These are phyloP conservation scores for Rostrohypoxylon terebratum DNA, from an alignment of 495 filamentous ascomycete genomes.

Conservation along the genomic window DNA sequence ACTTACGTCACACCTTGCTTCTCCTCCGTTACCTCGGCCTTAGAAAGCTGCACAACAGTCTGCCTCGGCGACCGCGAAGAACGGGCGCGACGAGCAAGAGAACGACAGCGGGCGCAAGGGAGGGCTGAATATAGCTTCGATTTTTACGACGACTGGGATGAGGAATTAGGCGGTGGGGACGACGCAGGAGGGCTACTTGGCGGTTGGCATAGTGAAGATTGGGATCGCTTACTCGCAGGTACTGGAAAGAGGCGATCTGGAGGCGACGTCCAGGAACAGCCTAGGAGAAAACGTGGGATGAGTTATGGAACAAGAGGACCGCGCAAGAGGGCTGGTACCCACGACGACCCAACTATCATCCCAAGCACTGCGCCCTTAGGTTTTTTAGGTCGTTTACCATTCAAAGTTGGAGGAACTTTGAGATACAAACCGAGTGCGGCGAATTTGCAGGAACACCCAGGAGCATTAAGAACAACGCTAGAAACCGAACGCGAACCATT, in stretches of 20 bases:
- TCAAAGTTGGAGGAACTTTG: constrained; percentile 83
- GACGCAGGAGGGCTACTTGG: constrained; percentile 70
- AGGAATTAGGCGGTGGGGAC: constrained; percentile 70
- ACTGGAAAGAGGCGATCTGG: constrained; percentile 65
- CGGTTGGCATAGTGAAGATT: constrained; percentile 80
- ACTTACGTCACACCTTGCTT: constrained; percentile 87
- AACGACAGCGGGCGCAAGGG: constrained; percentile 67
- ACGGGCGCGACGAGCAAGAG: constrained; percentile 72
- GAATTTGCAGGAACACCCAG: constrained; percentile 89
- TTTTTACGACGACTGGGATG: constrained; percentile 99
- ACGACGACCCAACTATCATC: constrained; percentile 89
- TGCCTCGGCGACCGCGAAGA: constrained; percentile 82
- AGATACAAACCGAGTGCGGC: constrained; percentile 92
- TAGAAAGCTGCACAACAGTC: constrained; percentile 75
- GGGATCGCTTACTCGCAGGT: constrained; percentile 87
- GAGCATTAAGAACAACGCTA: constrained; percentile 53
- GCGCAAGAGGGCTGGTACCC: constrained; percentile 74
- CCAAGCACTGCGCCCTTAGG: constrained; percentile 87
- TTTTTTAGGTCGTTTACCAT: constrained; percentile 85
- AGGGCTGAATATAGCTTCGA: constrained; percentile 88
- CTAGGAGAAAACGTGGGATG: constrained; percentile 81
- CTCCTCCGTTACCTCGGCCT: constrained; percentile 69
- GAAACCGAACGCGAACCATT: constrained; percentile 78
- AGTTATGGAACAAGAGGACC: constrained; percentile 81
- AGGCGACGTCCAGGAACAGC: constrained; percentile 69